Evolutionary conservation across 2,329 filamentous ascomycete species (phyloP), one percentile per base, ranked within the genome.

Genomic region (Parastagonospora avenae): DNA sequence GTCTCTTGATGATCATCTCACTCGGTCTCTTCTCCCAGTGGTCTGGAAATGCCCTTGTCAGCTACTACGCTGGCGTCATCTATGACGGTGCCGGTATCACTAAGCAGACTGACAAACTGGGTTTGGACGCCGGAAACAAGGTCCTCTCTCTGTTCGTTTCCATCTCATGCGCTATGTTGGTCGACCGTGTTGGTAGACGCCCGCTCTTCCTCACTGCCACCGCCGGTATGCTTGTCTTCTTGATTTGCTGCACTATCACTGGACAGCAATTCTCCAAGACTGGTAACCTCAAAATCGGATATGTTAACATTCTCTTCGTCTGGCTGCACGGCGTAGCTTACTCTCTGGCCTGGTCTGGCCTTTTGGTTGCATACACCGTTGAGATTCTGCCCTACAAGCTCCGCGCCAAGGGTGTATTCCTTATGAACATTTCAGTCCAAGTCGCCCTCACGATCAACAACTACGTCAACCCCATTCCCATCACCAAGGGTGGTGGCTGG

Each of bases 11-110:
- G 47, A 77, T 87, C 37, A 70, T 87, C 38, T 86, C 83, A 0
- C 77, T 88, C 15, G 86, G 85, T 63, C 73, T 88, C 60, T 86
- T 88, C 64, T 87, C 84, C 2, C 85, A 89, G 71, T 88, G 86
- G 74, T 85, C 81, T 45, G 86, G 86, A 38, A 89, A 88, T 64
- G 85, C 83, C 14, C 74, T 89, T 1, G 84, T 89, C 64, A 85
- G 80, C 55, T 88, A 88, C 73, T 88, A 88, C 69, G 84, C 86
- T 63, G 82, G 85, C 52, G 77, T 80, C 49, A 80, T 89, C 57
- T 87, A 87, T 72, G 74, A 79, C 33, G 81, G 80, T 41, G 84
- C 85, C 42, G 85, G 85, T 37, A 86, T 88, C 63, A 81, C 62
- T 1, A 74, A 79, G 39, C 76, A 42, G n/a, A 66, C 68, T 28